phyloP scores from a whole-genome alignment of 805 yeast genomes.

The Starmerella tilneyi region DNA sequence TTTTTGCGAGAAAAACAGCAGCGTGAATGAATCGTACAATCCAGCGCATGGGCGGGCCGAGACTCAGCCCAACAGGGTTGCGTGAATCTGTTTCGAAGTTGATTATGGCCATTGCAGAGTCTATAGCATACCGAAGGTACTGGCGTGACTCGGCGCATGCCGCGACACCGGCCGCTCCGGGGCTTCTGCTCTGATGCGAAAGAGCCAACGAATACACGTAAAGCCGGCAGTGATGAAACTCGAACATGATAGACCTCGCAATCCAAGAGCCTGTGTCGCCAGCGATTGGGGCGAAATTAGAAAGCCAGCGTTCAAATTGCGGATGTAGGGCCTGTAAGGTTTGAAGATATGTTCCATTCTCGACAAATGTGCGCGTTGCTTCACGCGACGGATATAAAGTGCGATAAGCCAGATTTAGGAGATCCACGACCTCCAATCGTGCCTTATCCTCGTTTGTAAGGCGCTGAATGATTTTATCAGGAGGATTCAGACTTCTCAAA shows the following conservation, averaged over 20 bases:
- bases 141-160: constrained; percentile 27
- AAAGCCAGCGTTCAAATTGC: constrained; percentile 66
- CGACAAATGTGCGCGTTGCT: constrained; percentile 30
- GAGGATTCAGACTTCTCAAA: constrained; percentile 41
- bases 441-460: constrained; percentile 46
- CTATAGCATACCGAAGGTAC: constrained; percentile 71
- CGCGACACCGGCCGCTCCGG: not conserved
- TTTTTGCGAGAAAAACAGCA: constrained; percentile 81
- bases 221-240: constrained; percentile 71
- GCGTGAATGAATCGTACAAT: constrained; percentile 75
- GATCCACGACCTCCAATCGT: constrained; percentile 65
- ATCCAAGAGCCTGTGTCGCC: constrained; percentile 34
- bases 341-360: constrained; percentile 43
- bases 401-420: constrained; percentile 73
- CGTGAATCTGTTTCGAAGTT: constrained; percentile 49
- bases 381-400: constrained; percentile 51
- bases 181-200: constrained; percentile 14
- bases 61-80: constrained; percentile 52
- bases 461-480: not conserved
- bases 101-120: constrained; percentile 71
- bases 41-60: constrained; percentile 84
- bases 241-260: constrained; percentile 64
- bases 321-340: constrained; percentile 66
- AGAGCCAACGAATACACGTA: constrained; percentile 79
- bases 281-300: constrained; percentile 37